These are phyloP conservation scores for Gonapodya prolifera DNA, from an alignment of 192 early-diverging fungal species.

Conservation along the genomic window DNA sequence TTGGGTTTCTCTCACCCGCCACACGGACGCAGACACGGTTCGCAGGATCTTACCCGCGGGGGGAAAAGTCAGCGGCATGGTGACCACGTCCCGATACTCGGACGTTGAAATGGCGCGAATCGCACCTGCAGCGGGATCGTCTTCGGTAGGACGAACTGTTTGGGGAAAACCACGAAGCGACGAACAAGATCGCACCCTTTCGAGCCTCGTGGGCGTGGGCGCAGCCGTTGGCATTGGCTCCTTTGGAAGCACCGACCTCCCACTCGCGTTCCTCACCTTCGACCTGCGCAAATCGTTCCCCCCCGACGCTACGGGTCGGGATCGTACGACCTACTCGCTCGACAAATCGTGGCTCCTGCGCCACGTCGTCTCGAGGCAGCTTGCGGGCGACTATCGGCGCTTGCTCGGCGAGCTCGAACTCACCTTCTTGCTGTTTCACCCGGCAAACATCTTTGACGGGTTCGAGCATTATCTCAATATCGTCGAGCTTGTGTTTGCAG, in stretches of 20 bases:
- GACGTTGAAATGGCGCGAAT: conserved; percentile 25
- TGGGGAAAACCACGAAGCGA: not conserved
- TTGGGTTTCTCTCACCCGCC: conserved; percentile 64
- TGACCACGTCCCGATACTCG: conserved; percentile 45
- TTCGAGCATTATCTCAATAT: conserved; percentile 79
- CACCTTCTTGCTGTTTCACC: conserved; percentile 61
- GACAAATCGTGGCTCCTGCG: conserved; percentile 82
- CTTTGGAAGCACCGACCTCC: conserved; percentile 8
- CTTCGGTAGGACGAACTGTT: not conserved
- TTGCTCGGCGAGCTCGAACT: conserved; percentile 76
- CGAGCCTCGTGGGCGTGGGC: not conserved
- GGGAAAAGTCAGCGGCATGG: conserved; percentile 28
- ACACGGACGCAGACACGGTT: conserved; percentile 42
- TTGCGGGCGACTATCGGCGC: conserved; percentile 34
- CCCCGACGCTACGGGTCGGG: conserved; percentile 41
- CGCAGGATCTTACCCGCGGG: conserved; percentile 27
- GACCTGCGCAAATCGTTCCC: conserved; percentile 77
- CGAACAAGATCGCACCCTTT: not conserved
- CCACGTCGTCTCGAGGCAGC: conserved; percentile 6
- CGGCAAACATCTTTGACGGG: conserved; percentile 71
- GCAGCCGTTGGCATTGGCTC: not conserved
- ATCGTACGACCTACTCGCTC: conserved; percentile 62
- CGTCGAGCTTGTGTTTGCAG: conserved; percentile 53
- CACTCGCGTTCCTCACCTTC: conserved; percentile 50
- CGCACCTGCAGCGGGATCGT: not conserved